Evolutionary conservation across 164 flowering plant species (phyloP).

Genomic region (Magnolia officinalis): DNA sequence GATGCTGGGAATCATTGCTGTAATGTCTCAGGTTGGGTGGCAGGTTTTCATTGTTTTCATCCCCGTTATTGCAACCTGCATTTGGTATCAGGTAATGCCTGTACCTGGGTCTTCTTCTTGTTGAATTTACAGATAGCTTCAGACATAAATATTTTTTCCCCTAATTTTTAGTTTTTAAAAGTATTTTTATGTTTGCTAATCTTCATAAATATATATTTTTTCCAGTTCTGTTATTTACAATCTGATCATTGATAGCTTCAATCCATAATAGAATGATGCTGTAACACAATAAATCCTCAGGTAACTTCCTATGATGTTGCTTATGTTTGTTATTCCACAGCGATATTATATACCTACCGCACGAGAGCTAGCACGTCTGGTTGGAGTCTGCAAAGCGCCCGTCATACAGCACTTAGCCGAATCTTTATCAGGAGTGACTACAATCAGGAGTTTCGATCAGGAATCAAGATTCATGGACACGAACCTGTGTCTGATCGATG

Average conservation of each 20-base stretch:
- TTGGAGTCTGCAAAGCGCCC: constrained; percentile 40
- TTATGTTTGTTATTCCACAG: constrained; percentile 13
- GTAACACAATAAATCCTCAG: neutral
- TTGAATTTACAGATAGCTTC: neutral
- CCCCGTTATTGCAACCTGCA: constrained; percentile 57
- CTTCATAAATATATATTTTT: too few relatives aligned
- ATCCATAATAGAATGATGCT: too few relatives aligned
- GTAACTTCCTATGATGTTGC: neutral
- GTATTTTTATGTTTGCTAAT: neutral
- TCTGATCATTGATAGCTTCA: too few relatives aligned
- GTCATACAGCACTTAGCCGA: constrained; percentile 42
- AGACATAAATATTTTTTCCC: neutral
- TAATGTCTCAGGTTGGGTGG: constrained; percentile 91
- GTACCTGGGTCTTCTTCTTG: neutral
- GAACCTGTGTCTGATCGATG: constrained; percentile 26
- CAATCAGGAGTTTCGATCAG: constrained; percentile 40
- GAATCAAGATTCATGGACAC: constrained; percentile 32
- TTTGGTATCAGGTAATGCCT: constrained; percentile 77
- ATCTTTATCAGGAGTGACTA: constrained; percentile 39
- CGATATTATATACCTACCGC: constrained; percentile 34
- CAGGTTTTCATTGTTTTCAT: constrained; percentile 73
- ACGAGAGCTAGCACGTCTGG: constrained; percentile 32
- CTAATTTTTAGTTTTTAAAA: neutral
- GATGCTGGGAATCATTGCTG: constrained; percentile 71
- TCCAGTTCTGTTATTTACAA: too few relatives aligned